Evolutionary conservation across 345 rosid genomes (phyloP).

Genomic region (Eucalyptus brandiana): DNA sequence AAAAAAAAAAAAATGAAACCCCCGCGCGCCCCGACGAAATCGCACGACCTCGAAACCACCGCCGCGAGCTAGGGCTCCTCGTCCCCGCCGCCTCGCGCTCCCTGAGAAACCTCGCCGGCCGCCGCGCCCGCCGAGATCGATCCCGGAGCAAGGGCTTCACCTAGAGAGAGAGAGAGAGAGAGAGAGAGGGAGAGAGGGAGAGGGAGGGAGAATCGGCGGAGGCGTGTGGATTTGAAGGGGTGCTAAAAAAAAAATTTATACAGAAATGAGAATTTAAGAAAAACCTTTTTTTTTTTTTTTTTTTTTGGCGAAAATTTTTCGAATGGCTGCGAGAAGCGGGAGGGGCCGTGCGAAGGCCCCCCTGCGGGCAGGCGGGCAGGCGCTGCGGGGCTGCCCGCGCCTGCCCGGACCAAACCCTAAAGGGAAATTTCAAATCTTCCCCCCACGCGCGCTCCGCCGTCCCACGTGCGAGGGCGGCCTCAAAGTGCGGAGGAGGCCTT

Average conservation of each 20-base stretch:
- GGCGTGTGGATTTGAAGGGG: not conserved
- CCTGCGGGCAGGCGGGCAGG: not conserved
- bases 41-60: not conserved
- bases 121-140: not conserved
- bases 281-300: too few relatives aligned
- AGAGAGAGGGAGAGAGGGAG: not conserved
- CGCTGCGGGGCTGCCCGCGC: too few relatives aligned
- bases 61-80: conserved; percentile 11
- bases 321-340: conserved; percentile 71
- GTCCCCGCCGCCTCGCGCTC: not conserved
- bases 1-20: not conserved
- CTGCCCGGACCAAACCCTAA: not conserved
- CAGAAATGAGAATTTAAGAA: not conserved
- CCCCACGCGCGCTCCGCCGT: not conserved
- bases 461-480: not conserved
- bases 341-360: not conserved
- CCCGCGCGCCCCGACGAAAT: not conserved
- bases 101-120: not conserved
- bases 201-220: not conserved
- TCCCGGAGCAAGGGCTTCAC: not conserved
- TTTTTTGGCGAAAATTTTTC: conserved; percentile 1
- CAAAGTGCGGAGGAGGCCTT: not conserved
- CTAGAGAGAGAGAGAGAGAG: not conserved
- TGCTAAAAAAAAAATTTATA: not conserved
- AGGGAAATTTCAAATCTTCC: not conserved